Conservation (phyloP, 2,329 filamentous ascomycete genomes). For the Chaetomiaceae sp. region DNA sequence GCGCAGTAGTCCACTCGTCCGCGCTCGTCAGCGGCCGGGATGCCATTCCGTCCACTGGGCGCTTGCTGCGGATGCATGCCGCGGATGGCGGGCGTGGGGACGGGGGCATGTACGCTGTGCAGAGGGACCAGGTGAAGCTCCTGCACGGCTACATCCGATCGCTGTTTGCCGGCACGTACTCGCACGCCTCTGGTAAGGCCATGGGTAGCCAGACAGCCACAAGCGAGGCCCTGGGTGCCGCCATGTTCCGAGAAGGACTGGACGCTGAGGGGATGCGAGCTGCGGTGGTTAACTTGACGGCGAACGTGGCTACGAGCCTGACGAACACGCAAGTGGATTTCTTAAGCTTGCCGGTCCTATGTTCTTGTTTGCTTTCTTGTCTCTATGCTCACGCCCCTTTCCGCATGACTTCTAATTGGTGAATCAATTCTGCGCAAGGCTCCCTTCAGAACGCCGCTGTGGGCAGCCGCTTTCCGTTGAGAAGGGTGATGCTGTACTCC, state of each 20-base stretch:
- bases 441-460: too few species aligned
- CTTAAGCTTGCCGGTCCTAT: neutral
- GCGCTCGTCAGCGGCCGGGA: neutral
- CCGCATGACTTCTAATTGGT: too few species aligned
- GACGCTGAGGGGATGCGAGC: conserved; percentile 12
- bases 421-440: too few species aligned
- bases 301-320: conserved; percentile 24
- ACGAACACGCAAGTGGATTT: conserved; percentile 23
- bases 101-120: conserved; percentile 16
- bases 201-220: conserved; percentile 14
- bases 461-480: neutral
- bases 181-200: conserved; percentile 9
- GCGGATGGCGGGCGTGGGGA: neutral
- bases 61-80: neutral
- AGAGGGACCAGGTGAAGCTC: conserved; percentile 12
- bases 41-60: neutral
- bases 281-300: conserved; percentile 19
- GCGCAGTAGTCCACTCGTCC: conserved; percentile 15
- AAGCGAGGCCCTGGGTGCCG: conserved; percentile 18
- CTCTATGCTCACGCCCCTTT: neutral
- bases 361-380: neutral
- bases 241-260: conserved; percentile 13
- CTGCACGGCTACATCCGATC: conserved; percentile 18
- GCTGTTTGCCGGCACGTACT: conserved; percentile 21
- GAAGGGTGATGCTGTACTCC: too few species aligned